phyloP scores from a whole-genome alignment of 805 yeast genomes.

The Ogataea dorogensis region DNA sequence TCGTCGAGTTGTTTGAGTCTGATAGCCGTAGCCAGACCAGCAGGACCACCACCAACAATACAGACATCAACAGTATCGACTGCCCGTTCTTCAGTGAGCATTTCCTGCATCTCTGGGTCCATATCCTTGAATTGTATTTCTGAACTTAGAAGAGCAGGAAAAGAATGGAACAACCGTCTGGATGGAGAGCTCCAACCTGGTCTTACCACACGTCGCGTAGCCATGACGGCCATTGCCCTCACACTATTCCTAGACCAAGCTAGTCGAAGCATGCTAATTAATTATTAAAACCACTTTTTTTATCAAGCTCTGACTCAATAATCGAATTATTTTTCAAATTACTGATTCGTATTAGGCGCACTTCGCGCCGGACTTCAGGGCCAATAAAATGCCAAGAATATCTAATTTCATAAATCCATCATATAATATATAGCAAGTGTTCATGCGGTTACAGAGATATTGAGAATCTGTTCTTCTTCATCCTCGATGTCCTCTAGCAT shows the following conservation, averaged over 20 bases:
- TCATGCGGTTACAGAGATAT: constrained; percentile 17
- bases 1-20: constrained; percentile 79
- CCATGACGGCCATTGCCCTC: no score
- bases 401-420: no score
- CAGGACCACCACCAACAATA: constrained; percentile 97
- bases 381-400: not conserved
- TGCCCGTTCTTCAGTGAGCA: constrained; percentile 65
- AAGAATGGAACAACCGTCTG: constrained; percentile 1
- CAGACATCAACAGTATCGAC: constrained; percentile 89
- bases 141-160: constrained; percentile 12
- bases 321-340: no score
- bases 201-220: no score
- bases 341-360: no score
- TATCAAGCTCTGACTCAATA: no score
- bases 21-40: constrained; percentile 94
- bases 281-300: no score
- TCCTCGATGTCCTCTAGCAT: constrained; percentile 49
- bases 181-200: not conserved
- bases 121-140: constrained; percentile 30
- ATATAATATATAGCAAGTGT: no score
- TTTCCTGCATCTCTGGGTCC: constrained; percentile 44
- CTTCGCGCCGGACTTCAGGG: no score
- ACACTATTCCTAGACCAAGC: no score
- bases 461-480: constrained; percentile 40
- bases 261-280: no score